Evolutionary conservation across 371 early-diverging fungal genomes (phyloP), one percentile per base, ranked within the genome.

Genomic region (Amoeboradix gromovi): DNA sequence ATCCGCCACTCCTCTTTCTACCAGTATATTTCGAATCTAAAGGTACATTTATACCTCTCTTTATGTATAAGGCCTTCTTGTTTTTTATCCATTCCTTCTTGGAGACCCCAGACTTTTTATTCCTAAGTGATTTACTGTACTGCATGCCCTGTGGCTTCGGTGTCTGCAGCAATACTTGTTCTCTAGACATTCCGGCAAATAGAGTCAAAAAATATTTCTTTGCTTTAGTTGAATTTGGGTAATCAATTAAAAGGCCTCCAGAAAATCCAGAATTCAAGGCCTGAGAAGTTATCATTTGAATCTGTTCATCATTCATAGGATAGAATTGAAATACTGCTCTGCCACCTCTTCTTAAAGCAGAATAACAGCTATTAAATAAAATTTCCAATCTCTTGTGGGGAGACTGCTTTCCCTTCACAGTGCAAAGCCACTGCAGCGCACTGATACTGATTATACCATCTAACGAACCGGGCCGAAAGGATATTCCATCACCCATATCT

Each of bases 401-500:
- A 70, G 83, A 79, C 74, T 89, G 89, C 73, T 80, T 83, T 31
- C 30, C 76, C 74, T 74, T 88, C 88, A 94, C 94, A 74, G 96
- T 94, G 77, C 95, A 94, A 31, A 99, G 84, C 99, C 98, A 99
- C 78, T 99, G 99, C 29, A 99, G 75, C 0, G 91, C 95, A 22
- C 98, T 98, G 29, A 98, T 87, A 77, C 90, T 89, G n/a, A 98
- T 91, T 31, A 90, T 91, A 17, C 94, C 98, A 75, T 98, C 98
- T 81, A 99, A 97, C 16, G 88, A 83, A 71, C 95, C 98, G 0
- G 98, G 95, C 30, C 94, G 82, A 77, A 92, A 97, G 1, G 85
- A 87, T 70, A 98, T 74, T 12, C 95, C 95, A 70, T 92, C 88
- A 12, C 98, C 98, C 71, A 94, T 92, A 78, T 99, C 98, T 73